Conservation (phyloP, 83 land plant genomes). For the Picea engelmannii region DNA sequence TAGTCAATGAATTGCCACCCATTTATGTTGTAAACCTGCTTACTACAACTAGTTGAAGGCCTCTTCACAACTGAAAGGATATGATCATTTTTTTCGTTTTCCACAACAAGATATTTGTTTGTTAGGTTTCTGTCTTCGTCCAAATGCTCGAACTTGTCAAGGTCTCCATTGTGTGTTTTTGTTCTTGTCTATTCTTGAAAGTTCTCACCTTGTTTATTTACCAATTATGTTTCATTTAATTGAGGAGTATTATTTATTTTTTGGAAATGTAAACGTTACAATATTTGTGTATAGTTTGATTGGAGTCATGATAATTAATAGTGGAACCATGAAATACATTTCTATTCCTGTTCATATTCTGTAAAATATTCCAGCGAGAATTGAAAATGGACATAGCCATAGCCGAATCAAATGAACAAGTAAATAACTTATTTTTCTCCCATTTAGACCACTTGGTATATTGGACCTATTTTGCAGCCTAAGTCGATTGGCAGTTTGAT, state of each 20-base stretch:
- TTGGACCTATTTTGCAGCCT: too few relatives aligned
- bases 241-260: too few relatives aligned
- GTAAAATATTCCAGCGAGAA: slow-evolving; percentile 14
- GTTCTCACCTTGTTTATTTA: too few relatives aligned
- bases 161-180: slow-evolving; percentile 49
- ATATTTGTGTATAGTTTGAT: too few relatives aligned
- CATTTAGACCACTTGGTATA: neutral
- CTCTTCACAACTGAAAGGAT: neutral
- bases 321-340: too few relatives aligned
- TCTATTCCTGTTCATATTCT: slow-evolving; percentile 87
- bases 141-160: slow-evolving; percentile 83
- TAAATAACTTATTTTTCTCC: neutral
- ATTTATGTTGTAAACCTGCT: slow-evolving; percentile 14
- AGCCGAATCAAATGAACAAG: neutral
- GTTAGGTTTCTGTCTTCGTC: slow-evolving; percentile 96
- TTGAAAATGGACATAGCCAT: too few relatives aligned
- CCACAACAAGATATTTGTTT: slow-evolving; percentile 70
- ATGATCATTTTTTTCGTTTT: slow-evolving; percentile 41
- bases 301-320: too few relatives aligned
- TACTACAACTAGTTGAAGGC: neutral
- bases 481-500: too few relatives aligned
- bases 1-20: slow-evolving; percentile 7
- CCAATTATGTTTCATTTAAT: too few relatives aligned
- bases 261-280: too few relatives aligned
- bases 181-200: too few relatives aligned